Evolutionary conservation across 1,139 yeast species (phyloP), one percentile per base, ranked within the genome.

Genomic region (Blastobotrys aristatus): DNA sequence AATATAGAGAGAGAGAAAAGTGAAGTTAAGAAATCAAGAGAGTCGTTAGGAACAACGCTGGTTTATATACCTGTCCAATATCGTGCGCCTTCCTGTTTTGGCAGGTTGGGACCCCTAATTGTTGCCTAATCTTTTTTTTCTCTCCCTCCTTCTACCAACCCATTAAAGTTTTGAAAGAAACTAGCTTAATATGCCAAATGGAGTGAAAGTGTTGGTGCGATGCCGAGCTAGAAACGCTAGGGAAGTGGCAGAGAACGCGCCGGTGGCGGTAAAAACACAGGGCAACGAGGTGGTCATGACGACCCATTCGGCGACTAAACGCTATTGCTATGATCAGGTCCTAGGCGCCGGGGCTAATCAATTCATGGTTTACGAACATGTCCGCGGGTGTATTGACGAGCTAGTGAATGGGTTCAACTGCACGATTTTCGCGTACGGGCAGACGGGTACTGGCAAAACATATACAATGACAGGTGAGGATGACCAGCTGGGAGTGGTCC

Each of bases 361-460:
- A 61, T 69, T 69, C 41, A 65, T 74, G 55, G 61, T 83, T 0
- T 83, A 77, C 55, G 74, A 77, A 11, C 74, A 75, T 14, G 80
- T 79, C 6, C 22, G 22, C 3, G 26, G 24, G 21, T n/a, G 21
- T 18, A 85, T 82, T 0, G 61, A 68, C 17, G 51, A 52, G 26
- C 36, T 52, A 43, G 42, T 52, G 2, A 39, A 35, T 31, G 55
- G 66, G 16, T 81, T 73, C 59, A 86, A 85, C 57, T 88, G 89
- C 49, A 85, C 96, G 0, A 75, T 88, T 3, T 75, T 87, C 58
- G 95, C 95, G 0, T 87, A 87, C 63, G 95, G 96, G 8, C 96
- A 87, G 66, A 87, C 95, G 0, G 95, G 95, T 8, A 83, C 95
- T 0, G 95, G 96, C 2, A 86, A 86, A 59, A 86, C 96, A 0